Evolutionary conservation across 1,139 yeast genomes (phyloP).

Genomic region (Tardiomyces blankii): DNA sequence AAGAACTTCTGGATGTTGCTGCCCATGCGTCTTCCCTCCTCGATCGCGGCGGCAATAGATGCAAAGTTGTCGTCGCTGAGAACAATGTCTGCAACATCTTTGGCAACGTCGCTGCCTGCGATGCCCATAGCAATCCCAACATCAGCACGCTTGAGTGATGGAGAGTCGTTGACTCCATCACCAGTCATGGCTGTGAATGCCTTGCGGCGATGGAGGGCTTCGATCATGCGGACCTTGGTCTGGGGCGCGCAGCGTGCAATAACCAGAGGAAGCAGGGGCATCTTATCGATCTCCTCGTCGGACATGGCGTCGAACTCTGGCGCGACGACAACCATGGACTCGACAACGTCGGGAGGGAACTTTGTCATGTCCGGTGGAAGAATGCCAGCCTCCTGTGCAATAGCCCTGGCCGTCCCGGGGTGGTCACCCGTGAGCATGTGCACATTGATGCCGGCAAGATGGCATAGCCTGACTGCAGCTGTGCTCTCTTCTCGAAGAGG

Average conservation of each 20-base stretch:
- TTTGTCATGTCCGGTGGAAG: conserved; percentile 58
- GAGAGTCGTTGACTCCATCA: conserved; percentile 81
- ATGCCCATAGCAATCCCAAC: conserved; percentile 92
- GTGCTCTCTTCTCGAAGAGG: conserved; percentile 73
- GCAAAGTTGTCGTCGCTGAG: conserved; percentile 70
- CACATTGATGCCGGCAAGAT: conserved; percentile 67
- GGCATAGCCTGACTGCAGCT: conserved; percentile 55
- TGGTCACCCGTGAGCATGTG: conserved; percentile 85
- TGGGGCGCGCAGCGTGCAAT: conserved; percentile 83
- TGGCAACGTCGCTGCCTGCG: conserved; percentile 73
- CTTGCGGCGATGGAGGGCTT: conserved; percentile 62
- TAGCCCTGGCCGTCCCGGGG: conserved; percentile 68
- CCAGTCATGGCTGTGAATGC: conserved; percentile 81
- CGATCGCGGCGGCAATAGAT: conserved; percentile 64
- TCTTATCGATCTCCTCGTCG: conserved; percentile 51
- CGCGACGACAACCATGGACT: conserved; percentile 45
- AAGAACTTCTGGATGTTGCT: conserved; percentile 74
- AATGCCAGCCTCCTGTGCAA: conserved; percentile 68
- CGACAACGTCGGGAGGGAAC: conserved; percentile 44
- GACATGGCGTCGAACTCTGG: conserved; percentile 53
- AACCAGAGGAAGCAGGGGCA: conserved; percentile 67
- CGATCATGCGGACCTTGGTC: conserved; percentile 76
- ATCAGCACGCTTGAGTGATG: conserved; percentile 68
- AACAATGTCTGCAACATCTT: conserved; percentile 69
- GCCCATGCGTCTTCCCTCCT: conserved; percentile 74